Evolutionary conservation across 176 grass and related monocot genomes (phyloP).

Genomic region (Eremochloa ophiuroides): DNA sequence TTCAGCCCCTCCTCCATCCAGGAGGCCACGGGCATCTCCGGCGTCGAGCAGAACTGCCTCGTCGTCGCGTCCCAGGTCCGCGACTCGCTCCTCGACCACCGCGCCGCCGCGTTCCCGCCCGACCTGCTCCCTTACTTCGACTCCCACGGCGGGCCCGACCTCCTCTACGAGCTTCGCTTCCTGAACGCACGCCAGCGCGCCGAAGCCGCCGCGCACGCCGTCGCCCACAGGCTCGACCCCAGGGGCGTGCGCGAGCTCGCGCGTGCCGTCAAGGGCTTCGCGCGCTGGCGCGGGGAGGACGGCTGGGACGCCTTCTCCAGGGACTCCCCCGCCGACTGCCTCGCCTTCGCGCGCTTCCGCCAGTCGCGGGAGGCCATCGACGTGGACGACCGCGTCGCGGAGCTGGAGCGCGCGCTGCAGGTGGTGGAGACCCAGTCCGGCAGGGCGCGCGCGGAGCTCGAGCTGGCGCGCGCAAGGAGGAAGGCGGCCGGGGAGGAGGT

Average conservation of each 20-base stretch:
- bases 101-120: conserved; percentile 4
- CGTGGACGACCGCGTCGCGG: conserved; percentile 25
- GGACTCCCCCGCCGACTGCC: conserved; percentile 64
- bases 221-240: conserved; percentile 44
- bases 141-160: conserved; percentile 43
- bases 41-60: conserved; percentile 81
- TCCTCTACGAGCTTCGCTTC: conserved; percentile 74
- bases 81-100: conserved; percentile 48
- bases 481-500: conserved; percentile 35
- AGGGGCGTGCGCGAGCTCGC: conserved; percentile 56
- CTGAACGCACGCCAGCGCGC: conserved; percentile 68
- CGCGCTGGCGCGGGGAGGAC: conserved; percentile 46
- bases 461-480: conserved; percentile 44
- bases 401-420: conserved; percentile 55
- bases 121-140: conserved; percentile 70
- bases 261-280: conserved; percentile 66
- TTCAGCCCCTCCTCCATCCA: conserved; percentile 84
- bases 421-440: conserved; percentile 48
- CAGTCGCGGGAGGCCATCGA: conserved; percentile 52
- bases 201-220: conserved; percentile 34
- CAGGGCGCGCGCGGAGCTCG: conserved; percentile 35
- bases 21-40: conserved; percentile 64
- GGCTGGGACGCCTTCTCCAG: conserved; percentile 56
- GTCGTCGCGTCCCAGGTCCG: conserved; percentile 68
- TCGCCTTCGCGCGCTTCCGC: conserved; percentile 71